Conservation (phyloP, 2,329 filamentous ascomycete species). For the Simplicillium sp. region DNA sequence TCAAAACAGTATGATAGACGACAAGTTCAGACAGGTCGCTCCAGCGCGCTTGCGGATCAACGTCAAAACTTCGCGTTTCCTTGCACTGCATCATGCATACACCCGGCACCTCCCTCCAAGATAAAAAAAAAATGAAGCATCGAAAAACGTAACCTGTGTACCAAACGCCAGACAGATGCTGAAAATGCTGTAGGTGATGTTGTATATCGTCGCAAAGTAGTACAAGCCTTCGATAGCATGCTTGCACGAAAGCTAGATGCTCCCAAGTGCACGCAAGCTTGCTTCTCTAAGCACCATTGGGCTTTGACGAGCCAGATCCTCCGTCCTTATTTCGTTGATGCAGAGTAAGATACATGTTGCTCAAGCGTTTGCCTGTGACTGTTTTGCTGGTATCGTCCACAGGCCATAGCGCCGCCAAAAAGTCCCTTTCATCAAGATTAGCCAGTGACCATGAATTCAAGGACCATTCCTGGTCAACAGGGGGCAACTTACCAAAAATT, state of each 20-base stretch:
- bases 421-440: conserved; percentile 25
- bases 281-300: conserved; percentile 20
- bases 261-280: background rate
- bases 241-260: conserved; percentile 1
- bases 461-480: too few relatives aligned
- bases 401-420: conserved; percentile 34
- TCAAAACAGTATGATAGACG: too few relatives aligned
- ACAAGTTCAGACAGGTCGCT: too few relatives aligned
- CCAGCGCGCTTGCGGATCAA: too few relatives aligned
- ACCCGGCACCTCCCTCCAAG: background rate
- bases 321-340: conserved; percentile 21
- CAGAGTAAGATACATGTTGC: conserved; percentile 33
- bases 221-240: background rate
- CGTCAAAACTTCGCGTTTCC: too few relatives aligned
- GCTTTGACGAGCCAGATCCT: conserved; percentile 16
- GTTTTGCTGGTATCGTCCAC: conserved; percentile 34
- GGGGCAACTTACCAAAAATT: conserved; percentile 36
- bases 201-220: conserved; percentile 1
- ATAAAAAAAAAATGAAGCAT: conserved; percentile 13
- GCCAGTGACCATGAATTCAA: background rate
- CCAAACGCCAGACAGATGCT: conserved; percentile 11
- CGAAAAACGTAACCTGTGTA: conserved; percentile 14
- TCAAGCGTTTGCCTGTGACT: conserved; percentile 32
- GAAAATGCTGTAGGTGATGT: conserved; percentile 7
- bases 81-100: too few relatives aligned